Evolutionary conservation across 805 yeast species (phyloP), one percentile per base, ranked within the genome.

Genomic region (Sugiyamaella qingdaonensis): DNA sequence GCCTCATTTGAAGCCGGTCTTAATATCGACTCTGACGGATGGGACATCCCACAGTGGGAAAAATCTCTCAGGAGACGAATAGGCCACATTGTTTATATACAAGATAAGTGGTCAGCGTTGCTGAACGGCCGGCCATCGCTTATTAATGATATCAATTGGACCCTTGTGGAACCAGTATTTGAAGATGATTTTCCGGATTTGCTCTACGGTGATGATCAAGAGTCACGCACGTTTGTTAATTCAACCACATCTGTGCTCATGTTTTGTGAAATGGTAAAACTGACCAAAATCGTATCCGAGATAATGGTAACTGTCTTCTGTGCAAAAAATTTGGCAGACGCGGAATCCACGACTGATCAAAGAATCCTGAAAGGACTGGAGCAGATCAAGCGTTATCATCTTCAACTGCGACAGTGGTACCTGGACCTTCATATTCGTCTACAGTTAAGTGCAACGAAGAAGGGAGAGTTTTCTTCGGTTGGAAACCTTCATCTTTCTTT

Each of bases 1-100:
- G 69, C 88, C 14, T 81, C 95, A 1, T 95, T 89, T 68, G 96
- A 89, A 61, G 70, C 89, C 24, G 97, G 97, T 0, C 71, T 89
- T 3, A 95, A 95, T 0, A 73, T 88, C 13, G 91, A 89, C 63
- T 88, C 95, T 61, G 83, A 83, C 49, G 78, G 77, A 57, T 89
- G 96, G 97, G 81, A 85, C 61, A 70, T 89, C 34, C 96, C 97
- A 0, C 84, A 83, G 61, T 90, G 96, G 96, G 97, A 89, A 65
- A 76, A 92, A 52, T 91, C 94, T 2, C 71, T 89, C 44, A 76
- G 97, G 49, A 81, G 88, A 62, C 73, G 96, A 58, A 69, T 89
- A 48, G 95, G 96, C 0, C 89, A 96, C 96, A 95, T 96, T 0
- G 90, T 88, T 3, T 89, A 81, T 75, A 73, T 85, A 54, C 92